Evolutionary conservation across 2,329 filamentous ascomycete genomes (phyloP), one percentile per base, ranked within the genome.

Genomic region (Laburnicola sp.): DNA sequence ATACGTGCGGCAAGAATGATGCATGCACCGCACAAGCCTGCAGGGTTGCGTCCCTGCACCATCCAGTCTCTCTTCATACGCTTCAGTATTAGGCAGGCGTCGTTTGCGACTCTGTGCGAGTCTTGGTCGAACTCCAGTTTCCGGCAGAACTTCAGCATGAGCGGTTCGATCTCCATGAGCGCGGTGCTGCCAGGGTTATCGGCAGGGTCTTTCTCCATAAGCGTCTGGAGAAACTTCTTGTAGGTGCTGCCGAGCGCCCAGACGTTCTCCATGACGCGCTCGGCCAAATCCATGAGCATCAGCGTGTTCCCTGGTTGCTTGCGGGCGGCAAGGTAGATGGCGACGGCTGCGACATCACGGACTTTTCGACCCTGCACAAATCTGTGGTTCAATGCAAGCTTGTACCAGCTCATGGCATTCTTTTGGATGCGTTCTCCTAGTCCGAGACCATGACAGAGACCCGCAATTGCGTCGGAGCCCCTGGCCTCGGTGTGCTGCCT

Each of bases 31-130:
- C 92, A 97, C 48, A 97, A 87, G 59, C 94, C 94, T 5, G 93
- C 93, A 11, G 94, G 94, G 35, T 94, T 87, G 65, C 94, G 88
- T 63, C 94, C 94, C 69, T 92, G 91, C 40, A 92, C 87, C 84
- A 99, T 97, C 92, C 94, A 97, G 75, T 99, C 94, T 47, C 90
- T 82, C 59, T 90, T 92, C 94, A 99, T 97, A 55, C 94, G 87
- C 71, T 88, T 86, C 49, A 96, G 86, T 45, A 99, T 87, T 48
- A 88, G 86, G 49, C 92, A 86, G 5, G 94, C 94, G 65, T 97
- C 91, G 60, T 89, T 85, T 36, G 91, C 92, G 10, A 99, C 91
- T 60, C 88, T 88, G 69, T 88, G 86, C 11, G 88, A 92, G 57
- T 87, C 83, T 32, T 86, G 80, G 46, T 87, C 89, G 64, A 99